These are phyloP conservation scores for Trichaptum fuscoviolaceum DNA, from an alignment of 768 basidiomycete species.

Conservation along the genomic window DNA sequence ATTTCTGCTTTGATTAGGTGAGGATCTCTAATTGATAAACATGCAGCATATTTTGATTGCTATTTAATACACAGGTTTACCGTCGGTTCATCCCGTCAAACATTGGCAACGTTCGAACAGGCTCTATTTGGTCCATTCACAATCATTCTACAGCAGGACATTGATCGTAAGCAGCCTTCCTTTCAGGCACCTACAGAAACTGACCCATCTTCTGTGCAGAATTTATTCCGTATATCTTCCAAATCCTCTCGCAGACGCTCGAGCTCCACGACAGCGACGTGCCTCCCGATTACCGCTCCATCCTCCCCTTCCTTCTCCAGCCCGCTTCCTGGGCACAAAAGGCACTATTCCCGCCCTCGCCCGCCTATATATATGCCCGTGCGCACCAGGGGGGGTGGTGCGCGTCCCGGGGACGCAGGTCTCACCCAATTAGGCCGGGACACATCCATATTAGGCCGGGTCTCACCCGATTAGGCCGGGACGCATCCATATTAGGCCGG, in stretches of 20 bases:
- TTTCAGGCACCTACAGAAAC: conserved; percentile 3
- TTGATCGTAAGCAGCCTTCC: conserved; percentile 61
- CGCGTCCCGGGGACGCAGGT: no score
- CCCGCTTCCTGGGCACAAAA: no score
- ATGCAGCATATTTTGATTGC: conserved; percentile 25
- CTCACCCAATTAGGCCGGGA: no score
- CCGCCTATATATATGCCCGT: no score
- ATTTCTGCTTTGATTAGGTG: conserved; percentile 88
- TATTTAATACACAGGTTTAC: conserved; percentile 57
- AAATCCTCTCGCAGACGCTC: conserved; percentile 96
- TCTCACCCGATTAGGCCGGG: no score
- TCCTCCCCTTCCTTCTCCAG: conserved; percentile 83
- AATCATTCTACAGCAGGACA: conserved; percentile 84
- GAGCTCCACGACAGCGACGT: conserved; percentile 65
- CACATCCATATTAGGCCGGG: no score
- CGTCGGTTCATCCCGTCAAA: conserved; percentile 60
- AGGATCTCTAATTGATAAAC: conserved; percentile 8
- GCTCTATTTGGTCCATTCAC: conserved; percentile 85
- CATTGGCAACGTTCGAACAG: no score
- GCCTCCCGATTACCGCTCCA: conserved; percentile 69
- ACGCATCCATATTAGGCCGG: no score
- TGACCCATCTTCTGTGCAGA: conserved; percentile 66
- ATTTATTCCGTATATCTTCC: conserved; percentile 97
- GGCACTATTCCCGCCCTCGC: no score
- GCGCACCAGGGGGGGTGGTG: no score